These are phyloP conservation scores for Primulina huaijiensis DNA, from an alignment of 257 asterid species.

Conservation along the genomic window DNA sequence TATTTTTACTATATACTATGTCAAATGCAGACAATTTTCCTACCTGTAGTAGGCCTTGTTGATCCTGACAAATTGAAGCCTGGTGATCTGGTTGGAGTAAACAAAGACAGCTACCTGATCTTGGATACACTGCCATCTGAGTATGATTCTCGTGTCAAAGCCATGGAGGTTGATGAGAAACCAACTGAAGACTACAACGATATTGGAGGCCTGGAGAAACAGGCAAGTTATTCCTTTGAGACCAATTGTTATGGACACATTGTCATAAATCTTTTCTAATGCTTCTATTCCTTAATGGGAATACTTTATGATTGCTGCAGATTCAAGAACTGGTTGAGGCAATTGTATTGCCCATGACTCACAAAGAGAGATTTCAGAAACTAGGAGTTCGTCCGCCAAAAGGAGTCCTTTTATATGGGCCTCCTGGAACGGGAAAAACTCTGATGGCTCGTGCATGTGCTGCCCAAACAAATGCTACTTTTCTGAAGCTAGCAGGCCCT, in stretches of 20 bases:
- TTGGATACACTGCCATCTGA: constrained; percentile 61
- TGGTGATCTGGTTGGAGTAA: constrained; percentile 61
- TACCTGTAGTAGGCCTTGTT: constrained; percentile 63
- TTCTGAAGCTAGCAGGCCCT: constrained; percentile 88
- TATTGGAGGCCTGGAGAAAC: constrained; percentile 62
- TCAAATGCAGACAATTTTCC: constrained; percentile 48
- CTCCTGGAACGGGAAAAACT: constrained; percentile 92
- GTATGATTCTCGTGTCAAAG: constrained; percentile 60
- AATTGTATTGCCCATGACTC: constrained; percentile 86
- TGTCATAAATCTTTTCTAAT: not conserved
- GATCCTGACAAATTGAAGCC: constrained; percentile 56
- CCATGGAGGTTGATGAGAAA: constrained; percentile 63
- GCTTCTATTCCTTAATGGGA: not conserved
- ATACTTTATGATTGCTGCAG: constrained; percentile 35
- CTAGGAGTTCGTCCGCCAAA: constrained; percentile 84
- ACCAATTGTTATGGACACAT: not conserved
- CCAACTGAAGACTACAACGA: constrained; percentile 65
- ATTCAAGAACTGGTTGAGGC: constrained; percentile 93
- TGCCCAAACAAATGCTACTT: constrained; percentile 96
- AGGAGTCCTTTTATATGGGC: constrained; percentile 83
- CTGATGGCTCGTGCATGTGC: constrained; percentile 97
- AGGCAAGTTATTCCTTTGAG: constrained; percentile 1
- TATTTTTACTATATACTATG: not conserved
- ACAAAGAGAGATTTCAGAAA: constrained; percentile 77
- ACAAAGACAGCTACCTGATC: constrained; percentile 55